phyloP scores from a whole-genome alignment of 1,284 basidiomycete species.

The Boletus sp. region DNA sequence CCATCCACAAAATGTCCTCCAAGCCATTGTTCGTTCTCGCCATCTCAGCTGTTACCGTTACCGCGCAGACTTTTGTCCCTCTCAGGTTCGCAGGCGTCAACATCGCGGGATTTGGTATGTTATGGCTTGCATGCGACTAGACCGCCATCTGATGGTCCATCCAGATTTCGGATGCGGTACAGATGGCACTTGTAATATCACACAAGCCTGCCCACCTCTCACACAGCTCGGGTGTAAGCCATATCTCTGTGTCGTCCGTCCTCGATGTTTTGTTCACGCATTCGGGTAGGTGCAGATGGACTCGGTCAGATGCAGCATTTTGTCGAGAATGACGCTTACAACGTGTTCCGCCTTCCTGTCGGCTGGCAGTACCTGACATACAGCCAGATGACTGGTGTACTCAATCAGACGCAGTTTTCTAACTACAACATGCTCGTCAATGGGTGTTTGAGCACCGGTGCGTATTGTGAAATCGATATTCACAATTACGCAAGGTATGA shows the following conservation, averaged over 20 bases:
- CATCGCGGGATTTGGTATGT: constrained; percentile 32
- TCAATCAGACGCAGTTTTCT: constrained; percentile 51
- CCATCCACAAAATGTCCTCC: constrained; percentile 15
- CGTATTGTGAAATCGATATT: constrained; percentile 58
- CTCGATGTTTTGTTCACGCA: neutral
- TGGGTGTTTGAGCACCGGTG: constrained; percentile 45
- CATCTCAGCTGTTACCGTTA: constrained; percentile 2
- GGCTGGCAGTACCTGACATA: constrained; percentile 54
- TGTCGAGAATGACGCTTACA: constrained; percentile 46
- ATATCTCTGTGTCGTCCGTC: neutral
- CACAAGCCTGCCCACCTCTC: constrained; percentile 24
- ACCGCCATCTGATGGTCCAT: neutral
- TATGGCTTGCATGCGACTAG: neutral
- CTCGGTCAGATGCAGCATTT: constrained; percentile 55
- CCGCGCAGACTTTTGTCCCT: constrained; percentile 15
- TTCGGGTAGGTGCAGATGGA: constrained; percentile 26
- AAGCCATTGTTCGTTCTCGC: constrained; percentile 15
- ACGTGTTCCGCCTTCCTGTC: constrained; percentile 49
- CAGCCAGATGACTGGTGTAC: constrained; percentile 45
- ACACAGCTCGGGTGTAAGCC: constrained; percentile 25
- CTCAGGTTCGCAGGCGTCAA: constrained; percentile 32
- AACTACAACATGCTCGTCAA: constrained; percentile 58
- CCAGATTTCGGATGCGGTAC: constrained; percentile 33
- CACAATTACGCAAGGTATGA: constrained; percentile 64
- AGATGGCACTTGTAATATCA: constrained; percentile 24